Evolutionary conservation across 371 early-diverging fungal genomes (phyloP), one percentile per base, ranked within the genome.

Genomic region (Actinomortierella ambigua): DNA sequence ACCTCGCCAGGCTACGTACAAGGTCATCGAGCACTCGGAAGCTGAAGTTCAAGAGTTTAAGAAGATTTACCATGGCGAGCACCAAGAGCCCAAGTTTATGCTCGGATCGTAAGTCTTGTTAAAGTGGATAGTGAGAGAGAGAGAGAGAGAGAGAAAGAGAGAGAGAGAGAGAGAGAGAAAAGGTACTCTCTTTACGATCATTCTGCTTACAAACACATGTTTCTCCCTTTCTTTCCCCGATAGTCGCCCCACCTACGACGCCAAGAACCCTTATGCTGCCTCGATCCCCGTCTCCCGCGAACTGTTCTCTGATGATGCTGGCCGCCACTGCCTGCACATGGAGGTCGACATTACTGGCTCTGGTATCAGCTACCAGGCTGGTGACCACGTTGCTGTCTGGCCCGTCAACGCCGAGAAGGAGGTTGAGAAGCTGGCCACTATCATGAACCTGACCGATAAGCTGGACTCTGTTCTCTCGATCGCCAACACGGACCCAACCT

Each of bases 361-460:
- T 17, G 92, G 90, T 24, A 70, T 98, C 59, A 79, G 71, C 23
- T 98, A 98, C 68, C 85, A 90, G 55, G 83, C 96, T 9, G 99
- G 99, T 50, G 99, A 98, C 68, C 98, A 98, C 66, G 82, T 96
- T 56, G 98, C 95, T n/a, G 82, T 98, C 50, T 96, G 90, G 87
- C 93, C 98, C 1, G 82, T 87, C 22, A 98, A 98, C 76, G 82
- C 88, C 43, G 92, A 91, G 23, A 77, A 77, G 39, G 90, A 93
- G 59, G 93, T 97, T 2, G 54, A 66, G 7, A 78, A 85, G 27
- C 60, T 93, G 20, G 90, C 91, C 18, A 42, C 67, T 2, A 84
- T 86, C 2, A 80, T 95, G 27, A 83, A 84, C 18, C 71, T 96
- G 56, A 63, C 66, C 0, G 83, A 85, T 43, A 87, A 89, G 59